These are phyloP conservation scores for Ganoderma lucidum DNA, from an alignment of 1,284 basidiomycete species.

Conservation along the genomic window DNA sequence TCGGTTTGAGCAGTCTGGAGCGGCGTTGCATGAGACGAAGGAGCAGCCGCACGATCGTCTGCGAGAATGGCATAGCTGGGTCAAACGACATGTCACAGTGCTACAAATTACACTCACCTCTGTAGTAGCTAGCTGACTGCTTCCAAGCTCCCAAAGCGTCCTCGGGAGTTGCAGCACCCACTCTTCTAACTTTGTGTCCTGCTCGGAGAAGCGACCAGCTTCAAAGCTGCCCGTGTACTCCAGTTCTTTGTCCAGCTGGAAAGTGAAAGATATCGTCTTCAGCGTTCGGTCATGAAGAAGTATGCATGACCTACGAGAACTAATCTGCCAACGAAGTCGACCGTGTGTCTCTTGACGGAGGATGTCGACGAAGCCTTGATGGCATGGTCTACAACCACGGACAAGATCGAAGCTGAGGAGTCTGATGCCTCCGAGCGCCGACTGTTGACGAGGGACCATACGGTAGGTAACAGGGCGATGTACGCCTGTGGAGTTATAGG, in stretches of 20 bases:
- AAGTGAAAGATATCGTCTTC: constrained; percentile 7
- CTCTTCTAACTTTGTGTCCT: constrained; percentile 55
- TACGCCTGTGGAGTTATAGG: constrained; percentile 70
- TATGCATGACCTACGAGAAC: constrained; percentile 61
- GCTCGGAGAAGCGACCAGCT: constrained; percentile 42
- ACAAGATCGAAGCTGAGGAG: constrained; percentile 51
- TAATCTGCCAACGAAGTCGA: constrained; percentile 78
- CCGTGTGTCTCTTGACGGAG: constrained; percentile 65
- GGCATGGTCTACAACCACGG: constrained; percentile 66
- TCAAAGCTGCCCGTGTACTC: constrained; percentile 63
- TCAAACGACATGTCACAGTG: neutral
- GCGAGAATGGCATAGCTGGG: neutral
- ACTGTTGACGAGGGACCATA: constrained; percentile 82
- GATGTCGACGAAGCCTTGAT: constrained; percentile 63
- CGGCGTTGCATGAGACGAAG: constrained; percentile 68
- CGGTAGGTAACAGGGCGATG: constrained; percentile 76
- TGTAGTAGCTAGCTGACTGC: constrained; percentile 59
- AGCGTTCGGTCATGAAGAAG: neutral
- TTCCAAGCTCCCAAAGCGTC: constrained; percentile 84
- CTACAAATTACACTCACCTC: constrained; percentile 55
- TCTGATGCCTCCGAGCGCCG: constrained; percentile 35
- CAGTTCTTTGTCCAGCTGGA: constrained; percentile 67
- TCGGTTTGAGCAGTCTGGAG: constrained; percentile 49
- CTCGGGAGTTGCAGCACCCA: constrained; percentile 80
- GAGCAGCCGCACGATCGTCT: constrained; percentile 71